A percentile compares a stretch with the other conserved stretches of the same genome.
These are phyloP conservation scores for Linum lewisii DNA, from an alignment of 345 rosid species.

Conservation along the genomic window DNA sequence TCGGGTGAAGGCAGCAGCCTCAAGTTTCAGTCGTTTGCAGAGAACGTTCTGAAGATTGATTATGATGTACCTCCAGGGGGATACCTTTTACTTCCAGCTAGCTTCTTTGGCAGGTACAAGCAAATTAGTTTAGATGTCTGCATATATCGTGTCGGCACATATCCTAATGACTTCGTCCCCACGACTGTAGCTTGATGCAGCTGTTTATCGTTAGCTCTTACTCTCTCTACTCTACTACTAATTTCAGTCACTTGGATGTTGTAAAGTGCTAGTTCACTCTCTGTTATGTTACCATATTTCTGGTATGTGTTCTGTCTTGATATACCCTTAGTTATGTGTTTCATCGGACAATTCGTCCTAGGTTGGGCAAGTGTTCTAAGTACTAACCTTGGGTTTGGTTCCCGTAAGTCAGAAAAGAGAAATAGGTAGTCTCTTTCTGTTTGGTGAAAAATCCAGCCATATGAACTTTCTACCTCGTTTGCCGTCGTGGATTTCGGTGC, in stretches of 20 bases:
- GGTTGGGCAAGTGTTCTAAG: too few species aligned
- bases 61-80: conserved; percentile 17
- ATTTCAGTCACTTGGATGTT: not conserved
- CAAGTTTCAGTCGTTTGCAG: conserved; percentile 26
- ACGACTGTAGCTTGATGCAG: conserved; percentile 20
- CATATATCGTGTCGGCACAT: conserved; percentile 23
- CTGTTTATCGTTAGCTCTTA: conserved; percentile 6
- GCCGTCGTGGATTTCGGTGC: too few species aligned
- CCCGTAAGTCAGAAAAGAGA: too few species aligned
- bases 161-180: not conserved
- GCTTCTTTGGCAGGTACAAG: conserved; percentile 24
- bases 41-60: conserved; percentile 19
- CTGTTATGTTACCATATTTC: too few species aligned
- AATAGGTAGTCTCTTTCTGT: too few species aligned
- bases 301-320: too few species aligned
- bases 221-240: not conserved
- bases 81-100: conserved; percentile 24
- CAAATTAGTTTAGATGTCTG: conserved; percentile 31
- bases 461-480: too few species aligned
- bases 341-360: too few species aligned
- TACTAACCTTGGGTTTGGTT: too few species aligned
- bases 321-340: too few species aligned
- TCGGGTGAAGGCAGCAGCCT: conserved; percentile 25
- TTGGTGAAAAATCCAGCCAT: too few species aligned
- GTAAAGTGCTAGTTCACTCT: not conserved